A percentile compares a stretch with the other conserved stretches of the same genome.
These are phyloP conservation scores for Paramecium octaurelia DNA, from an alignment of 73 alveolate genomes.

Conservation along the genomic window DNA sequence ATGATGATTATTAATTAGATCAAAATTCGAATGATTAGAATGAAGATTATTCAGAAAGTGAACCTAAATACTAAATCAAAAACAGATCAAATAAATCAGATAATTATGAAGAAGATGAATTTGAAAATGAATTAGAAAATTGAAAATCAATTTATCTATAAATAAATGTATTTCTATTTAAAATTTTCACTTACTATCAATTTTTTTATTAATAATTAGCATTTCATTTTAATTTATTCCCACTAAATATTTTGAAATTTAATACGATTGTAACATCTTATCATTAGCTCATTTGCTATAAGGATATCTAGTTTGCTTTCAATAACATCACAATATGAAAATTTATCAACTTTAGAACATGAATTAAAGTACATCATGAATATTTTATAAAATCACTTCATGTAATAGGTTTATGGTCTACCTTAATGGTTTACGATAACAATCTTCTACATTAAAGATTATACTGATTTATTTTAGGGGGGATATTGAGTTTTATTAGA, in stretches of 20 bases:
- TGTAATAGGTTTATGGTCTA: background rate
- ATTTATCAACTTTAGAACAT: background rate
- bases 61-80: background rate
- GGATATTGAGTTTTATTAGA: background rate
- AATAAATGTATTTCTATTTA: background rate
- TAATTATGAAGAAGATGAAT: background rate
- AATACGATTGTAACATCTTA: no score
- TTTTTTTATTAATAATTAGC: no score
- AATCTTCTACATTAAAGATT: background rate
- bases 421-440: background rate
- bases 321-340: background rate
- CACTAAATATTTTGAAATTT: no score
- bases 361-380: background rate
- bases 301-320: background rate
- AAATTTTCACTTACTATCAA: background rate
- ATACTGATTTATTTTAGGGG: background rate
- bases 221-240: no score
- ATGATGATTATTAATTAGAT: background rate
- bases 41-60: background rate
- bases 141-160: background rate
- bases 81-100: background rate
- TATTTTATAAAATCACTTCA: background rate
- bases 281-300: background rate
- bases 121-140: background rate
- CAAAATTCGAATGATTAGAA: background rate